phyloP scores from a whole-genome alignment of 2,329 filamentous ascomycete genomes.

The Tolypocladium amazonense region DNA sequence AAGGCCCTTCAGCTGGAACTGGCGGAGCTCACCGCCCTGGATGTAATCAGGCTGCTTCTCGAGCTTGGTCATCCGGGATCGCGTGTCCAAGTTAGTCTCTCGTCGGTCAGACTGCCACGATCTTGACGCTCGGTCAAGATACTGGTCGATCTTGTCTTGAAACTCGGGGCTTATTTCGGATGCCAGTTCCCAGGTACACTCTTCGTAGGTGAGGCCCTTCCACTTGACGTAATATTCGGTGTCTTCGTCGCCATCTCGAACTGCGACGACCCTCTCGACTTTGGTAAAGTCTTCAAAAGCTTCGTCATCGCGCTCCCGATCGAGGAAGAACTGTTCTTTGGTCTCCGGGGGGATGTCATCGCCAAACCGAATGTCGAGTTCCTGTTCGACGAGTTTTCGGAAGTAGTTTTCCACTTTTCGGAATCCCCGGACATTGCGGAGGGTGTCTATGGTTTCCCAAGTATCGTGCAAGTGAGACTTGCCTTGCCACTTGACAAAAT shows the following conservation, averaged over 20 bases:
- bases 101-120: constrained; percentile 70
- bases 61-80: constrained; percentile 62
- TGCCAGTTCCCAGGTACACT: constrained; percentile 85
- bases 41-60: constrained; percentile 81
- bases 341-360: constrained; percentile 74
- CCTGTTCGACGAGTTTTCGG: constrained; percentile 68
- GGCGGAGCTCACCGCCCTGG: constrained; percentile 70
- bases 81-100: constrained; percentile 66
- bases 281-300: constrained; percentile 82
- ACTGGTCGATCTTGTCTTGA: constrained; percentile 86
- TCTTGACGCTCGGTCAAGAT: constrained; percentile 70
- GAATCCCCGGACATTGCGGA: constrained; percentile 70
- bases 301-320: constrained; percentile 83
- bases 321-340: constrained; percentile 88
- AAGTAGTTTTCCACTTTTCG: constrained; percentile 94
- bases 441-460: constrained; percentile 73
- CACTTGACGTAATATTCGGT: constrained; percentile 93
- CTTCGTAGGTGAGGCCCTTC: constrained; percentile 88
- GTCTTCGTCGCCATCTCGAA: constrained; percentile 67
- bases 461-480: constrained; percentile 93
- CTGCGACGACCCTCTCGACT: constrained; percentile 85
- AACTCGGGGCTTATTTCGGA: constrained; percentile 66
- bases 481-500: constrained; percentile 90
- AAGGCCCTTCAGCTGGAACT: constrained; percentile 87
- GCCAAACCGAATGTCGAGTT: constrained; percentile 66